Evolutionary conservation across 345 rosid genomes (phyloP), one percentile per base, ranked within the genome.

Genomic region (Gossypium mustelinum): DNA sequence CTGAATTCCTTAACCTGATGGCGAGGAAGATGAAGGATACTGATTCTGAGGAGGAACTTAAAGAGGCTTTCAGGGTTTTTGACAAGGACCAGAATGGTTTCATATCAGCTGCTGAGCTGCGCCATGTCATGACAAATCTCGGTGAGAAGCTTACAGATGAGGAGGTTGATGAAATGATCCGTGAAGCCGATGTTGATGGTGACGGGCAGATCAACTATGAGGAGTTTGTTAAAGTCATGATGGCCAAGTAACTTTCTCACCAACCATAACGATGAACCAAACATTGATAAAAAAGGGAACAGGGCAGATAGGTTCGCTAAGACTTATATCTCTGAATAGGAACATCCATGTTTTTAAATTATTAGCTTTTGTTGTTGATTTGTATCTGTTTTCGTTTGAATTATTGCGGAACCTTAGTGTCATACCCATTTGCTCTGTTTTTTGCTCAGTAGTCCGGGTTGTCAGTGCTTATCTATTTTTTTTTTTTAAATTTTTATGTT

Each of bases 11-110:
- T 43, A 75, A 75, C 54, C 72, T 75, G 55, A 75, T 75, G 77
- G 77, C 72, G 7, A 54, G 77, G 61, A 75, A 75, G 70, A 75
- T 75, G 77, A 75, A 75, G 72, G 77, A 75, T 44, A 75, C 77
- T 0, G 77, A 75, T n/a, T 75, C 77, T 0, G 77, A 75, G 72
- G 77, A 75, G 34, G 77, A 75, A 58, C 77, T 75, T 55, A 75
- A 75, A 25, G 77, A 75, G 64, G 77, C 77, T 2, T 75, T 75
- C 56, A 66, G 77, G 20, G 77, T 75, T n/a, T 75, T 75, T 44
- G 77, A 75, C 77, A 75, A 75, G 65, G 77, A 75, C 22, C 77
- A 75, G 65, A 75, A 75, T 43, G 77, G 77, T 7, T 75, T 75
- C 72, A 75, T 75, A 24, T 75, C 77, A 41, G 72, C 77, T 22